These are phyloP conservation scores for Colletotrichum sidae DNA, from an alignment of 2,329 filamentous ascomycete species.

Conservation along the genomic window DNA sequence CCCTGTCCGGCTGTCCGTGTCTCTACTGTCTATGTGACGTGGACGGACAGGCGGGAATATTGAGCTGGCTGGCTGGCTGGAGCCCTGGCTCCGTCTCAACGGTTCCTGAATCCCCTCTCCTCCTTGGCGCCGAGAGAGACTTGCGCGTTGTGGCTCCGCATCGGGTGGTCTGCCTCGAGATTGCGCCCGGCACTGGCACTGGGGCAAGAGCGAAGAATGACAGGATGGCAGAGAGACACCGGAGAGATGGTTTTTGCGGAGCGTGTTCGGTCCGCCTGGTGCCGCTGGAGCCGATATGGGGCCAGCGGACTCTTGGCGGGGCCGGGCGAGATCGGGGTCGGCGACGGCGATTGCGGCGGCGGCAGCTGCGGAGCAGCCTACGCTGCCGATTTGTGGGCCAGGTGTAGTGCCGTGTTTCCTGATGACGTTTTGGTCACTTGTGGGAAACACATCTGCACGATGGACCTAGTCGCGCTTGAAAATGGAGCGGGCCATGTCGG, in stretches of 20 bases:
- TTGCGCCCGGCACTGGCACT: not conserved
- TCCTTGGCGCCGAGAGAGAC: conserved; percentile 18
- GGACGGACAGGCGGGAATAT: conserved; percentile 1
- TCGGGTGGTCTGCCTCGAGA: conserved; percentile 1
- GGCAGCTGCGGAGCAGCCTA: conserved; percentile 2
- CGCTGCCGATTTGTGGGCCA: not conserved
- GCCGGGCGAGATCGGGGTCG: conserved; percentile 1
- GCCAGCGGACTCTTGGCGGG: conserved; percentile 23
- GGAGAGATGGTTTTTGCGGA: conserved; percentile 15
- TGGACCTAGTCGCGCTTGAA: conserved; percentile 43
- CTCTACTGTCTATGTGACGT: not conserved
- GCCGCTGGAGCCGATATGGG: conserved; percentile 9
- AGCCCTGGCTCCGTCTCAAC: not conserved
- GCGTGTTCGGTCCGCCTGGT: conserved; percentile 13
- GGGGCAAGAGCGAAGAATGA: not conserved
- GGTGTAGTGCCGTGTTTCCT: not conserved
- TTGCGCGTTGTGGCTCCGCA: conserved; percentile 17
- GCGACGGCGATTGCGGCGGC: conserved; percentile 11
- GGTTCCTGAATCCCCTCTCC: not conserved
- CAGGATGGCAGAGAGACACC: not conserved
- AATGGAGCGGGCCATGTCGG: conserved; percentile 56
- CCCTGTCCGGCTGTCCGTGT: not conserved
- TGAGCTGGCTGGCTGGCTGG: not conserved
- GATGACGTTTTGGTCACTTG: not conserved
- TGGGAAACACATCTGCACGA: not conserved